A percentile compares a stretch with the other conserved stretches of the same genome.
phyloP scores from a whole-genome alignment of 345 rosid species.

The Rubroshorea leprosula region DNA sequence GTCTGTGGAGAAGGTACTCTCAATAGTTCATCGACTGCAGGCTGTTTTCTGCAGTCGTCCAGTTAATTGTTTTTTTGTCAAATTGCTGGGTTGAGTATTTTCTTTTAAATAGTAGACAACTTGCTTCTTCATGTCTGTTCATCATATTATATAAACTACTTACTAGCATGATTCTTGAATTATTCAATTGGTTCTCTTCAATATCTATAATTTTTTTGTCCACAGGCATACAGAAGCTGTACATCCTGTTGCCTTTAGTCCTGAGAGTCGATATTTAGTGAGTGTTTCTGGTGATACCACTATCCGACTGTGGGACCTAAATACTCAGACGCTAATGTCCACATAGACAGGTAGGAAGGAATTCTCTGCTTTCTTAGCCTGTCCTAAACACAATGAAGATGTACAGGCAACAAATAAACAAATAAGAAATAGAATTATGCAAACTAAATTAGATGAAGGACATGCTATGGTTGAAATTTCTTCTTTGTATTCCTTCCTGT shows the following conservation, averaged over 20 bases:
- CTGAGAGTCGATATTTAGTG: conserved; percentile 87
- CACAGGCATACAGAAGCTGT: conserved; percentile 90
- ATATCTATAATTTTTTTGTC: neutral
- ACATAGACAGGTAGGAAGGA: conserved; percentile 66
- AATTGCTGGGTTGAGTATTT: conserved; percentile 60
- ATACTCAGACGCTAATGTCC: conserved; percentile 86
- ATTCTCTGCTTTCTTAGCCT: neutral
- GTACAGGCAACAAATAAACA: neutral
- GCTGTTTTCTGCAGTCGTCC: conserved; percentile 92
- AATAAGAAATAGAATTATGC: neutral
- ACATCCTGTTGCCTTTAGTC: conserved; percentile 89
- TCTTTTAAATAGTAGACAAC: neutral
- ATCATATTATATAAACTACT: neutral
- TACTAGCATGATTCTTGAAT: neutral
- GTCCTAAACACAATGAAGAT: neutral
- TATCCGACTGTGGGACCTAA: conserved; percentile 92
- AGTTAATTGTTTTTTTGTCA: conserved; percentile 76
- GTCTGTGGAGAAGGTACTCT: conserved; percentile 84
- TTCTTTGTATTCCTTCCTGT: neutral
- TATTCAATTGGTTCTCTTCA: conserved; percentile 7
- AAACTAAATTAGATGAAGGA: neutral
- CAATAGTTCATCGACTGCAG: conserved; percentile 91
- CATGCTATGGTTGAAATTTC: neutral
- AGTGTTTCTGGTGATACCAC: conserved; percentile 98
- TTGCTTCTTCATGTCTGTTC: too few relatives aligned